Conservation (phyloP, 768 basidiomycete species). For the Leccinum subgranulosum region DNA sequence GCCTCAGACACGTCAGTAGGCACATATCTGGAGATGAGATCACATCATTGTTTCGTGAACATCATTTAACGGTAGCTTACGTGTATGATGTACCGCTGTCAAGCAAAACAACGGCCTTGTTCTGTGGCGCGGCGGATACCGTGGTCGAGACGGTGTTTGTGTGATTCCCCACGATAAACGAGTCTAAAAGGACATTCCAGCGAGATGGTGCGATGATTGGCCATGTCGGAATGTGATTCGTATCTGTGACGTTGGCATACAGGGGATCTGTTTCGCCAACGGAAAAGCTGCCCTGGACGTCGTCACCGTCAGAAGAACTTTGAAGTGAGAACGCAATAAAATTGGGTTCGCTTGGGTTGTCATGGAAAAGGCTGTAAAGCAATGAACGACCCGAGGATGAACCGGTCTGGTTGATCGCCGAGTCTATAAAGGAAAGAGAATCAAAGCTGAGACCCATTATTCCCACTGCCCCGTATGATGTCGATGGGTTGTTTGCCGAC, state of each 20-base stretch:
- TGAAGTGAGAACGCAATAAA: conserved; percentile 78
- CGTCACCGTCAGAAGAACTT: conserved; percentile 50
- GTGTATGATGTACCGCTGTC: conserved; percentile 84
- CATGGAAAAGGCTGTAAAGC: conserved; percentile 71
- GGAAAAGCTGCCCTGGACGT: conserved; percentile 65
- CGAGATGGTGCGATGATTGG: conserved; percentile 59
- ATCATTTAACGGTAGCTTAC: conserved; percentile 37
- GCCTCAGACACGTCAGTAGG: conserved; percentile 60
- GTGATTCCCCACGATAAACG: conserved; percentile 56
- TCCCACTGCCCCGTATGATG: conserved; percentile 67
- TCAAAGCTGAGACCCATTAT: conserved; percentile 79
- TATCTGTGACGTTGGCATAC: conserved; percentile 59
- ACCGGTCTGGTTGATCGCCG: conserved; percentile 52
- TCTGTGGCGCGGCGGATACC: conserved; percentile 56
- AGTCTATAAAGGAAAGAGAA: conserved; percentile 70
- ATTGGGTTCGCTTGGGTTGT: conserved; percentile 69
- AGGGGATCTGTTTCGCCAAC: conserved; percentile 69
- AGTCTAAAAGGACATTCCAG: conserved; percentile 79
- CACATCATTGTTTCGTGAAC: conserved; percentile 2
- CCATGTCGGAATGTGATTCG: conserved; percentile 67
- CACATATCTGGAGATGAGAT: conserved; percentile 52
- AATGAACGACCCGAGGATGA: conserved; percentile 63
- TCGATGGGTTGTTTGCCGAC: conserved; percentile 65
- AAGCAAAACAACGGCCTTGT: conserved; percentile 71
- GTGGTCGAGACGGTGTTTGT: conserved; percentile 50